Evolutionary conservation across 345 rosid species (phyloP), one percentile per base, ranked within the genome.

Genomic region (Murraya paniculata): DNA sequence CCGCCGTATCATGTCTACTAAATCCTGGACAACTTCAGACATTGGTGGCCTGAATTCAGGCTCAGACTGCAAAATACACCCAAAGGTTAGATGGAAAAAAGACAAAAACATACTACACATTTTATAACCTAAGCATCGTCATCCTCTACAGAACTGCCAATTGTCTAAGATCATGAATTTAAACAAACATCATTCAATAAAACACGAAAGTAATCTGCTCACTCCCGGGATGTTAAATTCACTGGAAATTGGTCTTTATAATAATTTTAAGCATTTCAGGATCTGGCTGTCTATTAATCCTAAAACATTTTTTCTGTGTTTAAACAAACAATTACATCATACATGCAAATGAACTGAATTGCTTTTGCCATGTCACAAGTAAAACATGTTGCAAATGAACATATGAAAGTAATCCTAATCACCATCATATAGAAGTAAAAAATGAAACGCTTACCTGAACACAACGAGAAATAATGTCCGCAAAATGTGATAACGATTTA

Each of bases 11-110:
- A 97, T 93, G 87, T 88, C 93, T 77, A 78, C 56, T 53, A 97
- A 90, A 83, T 97, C 98, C 85, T 97, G 99, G 62, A 94, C 99
- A 68, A 97, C 99, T 84, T 86, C 94, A 50, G 98, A 93, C 99
- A 97, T 93, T 56, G 59, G 86, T 5, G 98, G 93, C 89, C 99
- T 87, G 82, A 87, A 97, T 76, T 88, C 90, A 39, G 98, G 99
- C 72, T 88, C 86, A 71, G 92, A 83, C 98, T 96, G 90, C 81
- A 85, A 76, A 55, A 81, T 7, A 31, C 22, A 27, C 16, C 21
- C 48, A 3, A 8, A 68, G 22, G 57, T 82, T 19, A 71, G 68
- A 71, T 27, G 14, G 16, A 30, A 16, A 30, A 38, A 36, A 30
- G 45, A 11, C 8, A 6, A 45, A 48, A 71, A 57, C 35, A 6